Evolutionary conservation across 2,329 filamentous ascomycete species (phyloP), one percentile per base, ranked within the genome.

Genomic region (Talaromyces albobiverticillius): DNA sequence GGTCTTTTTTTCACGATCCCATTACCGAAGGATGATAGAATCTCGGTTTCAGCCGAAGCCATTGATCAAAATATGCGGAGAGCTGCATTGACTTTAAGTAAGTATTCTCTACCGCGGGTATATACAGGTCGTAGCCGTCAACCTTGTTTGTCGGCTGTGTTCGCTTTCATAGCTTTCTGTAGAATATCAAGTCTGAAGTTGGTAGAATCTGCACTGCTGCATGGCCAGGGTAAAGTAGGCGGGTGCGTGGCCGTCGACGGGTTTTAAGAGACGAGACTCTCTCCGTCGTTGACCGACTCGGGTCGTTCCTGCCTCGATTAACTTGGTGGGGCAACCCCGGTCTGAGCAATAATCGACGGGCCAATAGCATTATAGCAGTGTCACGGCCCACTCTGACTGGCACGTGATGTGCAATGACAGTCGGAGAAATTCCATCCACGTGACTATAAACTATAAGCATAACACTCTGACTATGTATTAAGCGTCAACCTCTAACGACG

Each of bases 1-100:
- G 69, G 64, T 58, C 71, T 71, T 64, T 67, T 69, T 63, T 71
- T 72, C 61, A 62, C 67, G 61, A 72, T 62, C 58, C 69, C 68
- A 61, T 69, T 64, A 58, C 60, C 62, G 53, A 64, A 54, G 55
- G 68, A 63, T 57, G 66, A 59, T 59, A 63, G 61, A 58, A 60
- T 62, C 60, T 64, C 64, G 61, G 66, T 66, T 62, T 63, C 64
- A 62, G 64, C 60, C 61, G 69, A 68, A 57, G 68, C 70, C 70
- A 72, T 72, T 63, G 61, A 63, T 46, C 31, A 46, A 38, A 18
- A 52, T 14, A 50, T 41, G 55, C 38, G 18, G 46, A 55, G 51
- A 31, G 45, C 47, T 45, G 51, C 50, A 59, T 57, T 46, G 57
- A 55, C 43, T 49, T 42, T n/a, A n/a, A n/a, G 22, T n/a, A 36